Evolutionary conservation across 1,284 basidiomycete species (phyloP).

Genomic region (Rhizopogon hawkerae): DNA sequence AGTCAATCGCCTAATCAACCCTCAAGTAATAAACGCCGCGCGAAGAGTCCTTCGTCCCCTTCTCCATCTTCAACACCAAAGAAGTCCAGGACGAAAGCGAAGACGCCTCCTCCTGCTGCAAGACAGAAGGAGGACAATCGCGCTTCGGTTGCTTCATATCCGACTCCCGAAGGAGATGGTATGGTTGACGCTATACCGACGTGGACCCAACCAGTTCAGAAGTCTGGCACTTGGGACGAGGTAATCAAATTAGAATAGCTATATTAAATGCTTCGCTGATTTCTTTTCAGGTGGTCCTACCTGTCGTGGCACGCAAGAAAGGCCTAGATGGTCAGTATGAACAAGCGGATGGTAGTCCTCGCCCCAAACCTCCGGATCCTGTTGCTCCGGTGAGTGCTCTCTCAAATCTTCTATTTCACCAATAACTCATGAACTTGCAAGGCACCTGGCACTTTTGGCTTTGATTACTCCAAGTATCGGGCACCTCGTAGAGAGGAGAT

Average conservation of each 20-base stretch:
- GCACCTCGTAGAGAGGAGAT: slow-evolving; percentile 40
- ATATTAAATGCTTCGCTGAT: slow-evolving; percentile 10
- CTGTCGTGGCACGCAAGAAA: slow-evolving; percentile 76
- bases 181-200: slow-evolving; percentile 63
- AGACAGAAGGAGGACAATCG: slow-evolving; percentile 26
- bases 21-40: slow-evolving; percentile 31
- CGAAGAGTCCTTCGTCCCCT: slow-evolving; percentile 36
- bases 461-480: slow-evolving; percentile 58
- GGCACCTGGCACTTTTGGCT: slow-evolving; percentile 80
- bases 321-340: slow-evolving; percentile 64
- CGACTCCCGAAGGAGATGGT: slow-evolving; percentile 42
- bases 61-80: slow-evolving; percentile 29
- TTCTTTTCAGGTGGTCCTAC: slow-evolving; percentile 45
- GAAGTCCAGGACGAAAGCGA: slow-evolving; percentile 30
- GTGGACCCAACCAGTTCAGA: slow-evolving; percentile 64
- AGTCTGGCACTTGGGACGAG: slow-evolving; percentile 70
- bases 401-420: background rate
- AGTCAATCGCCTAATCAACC: slow-evolving; percentile 20
- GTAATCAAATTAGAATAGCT: slow-evolving; percentile 30
- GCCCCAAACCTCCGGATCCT: slow-evolving; percentile 35
- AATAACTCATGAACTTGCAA: slow-evolving; percentile 22
- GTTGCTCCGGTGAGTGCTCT: slow-evolving; percentile 46
- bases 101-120: slow-evolving; percentile 24
- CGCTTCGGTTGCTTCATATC: slow-evolving; percentile 54
- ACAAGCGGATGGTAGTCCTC: slow-evolving; percentile 53